Base-by-base conservation (phyloP, 192 early-diverging fungal species). In the Gigaspora rosea region DNA sequence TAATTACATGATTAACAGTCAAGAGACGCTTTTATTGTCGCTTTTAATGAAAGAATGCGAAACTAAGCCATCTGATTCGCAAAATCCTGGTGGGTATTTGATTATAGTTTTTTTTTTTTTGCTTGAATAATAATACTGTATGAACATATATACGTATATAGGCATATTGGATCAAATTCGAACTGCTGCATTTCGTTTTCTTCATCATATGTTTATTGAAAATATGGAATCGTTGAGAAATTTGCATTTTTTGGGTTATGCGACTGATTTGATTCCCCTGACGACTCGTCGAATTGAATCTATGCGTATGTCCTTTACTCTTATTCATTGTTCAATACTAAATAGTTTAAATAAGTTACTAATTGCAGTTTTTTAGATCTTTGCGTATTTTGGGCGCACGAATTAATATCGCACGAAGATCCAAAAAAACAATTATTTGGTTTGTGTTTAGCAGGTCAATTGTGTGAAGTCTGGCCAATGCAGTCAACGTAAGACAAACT, bases 211-310 rank as follows among this genome's bases (percentile, higher is more conserved):
- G 9, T 92, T 91, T 71, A 82, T 92, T 50, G 86, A 90, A 64
- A 86, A 91, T 48, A 79, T 80, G 47, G 64, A 84, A 6, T 78
- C 89, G 32, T 83, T 82, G 56, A 91, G 88, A 74, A 78, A 87
- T 9, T 57, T 92, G 8, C 88, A 90, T 78, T 90, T 90, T 58
- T 87, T 90, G 73, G 87, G 90, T 4, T 91, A 89, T 80, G 80
- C 82, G n/a, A 78, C 78, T 33, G 73, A 78, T 1, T 75, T 87
- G 4, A 86, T 92, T 22, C 80, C 80, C 10, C 79, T 85, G 72
- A 80, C 91, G 70, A 88, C 91, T n/a, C 77, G 82, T 27, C 68
- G 83, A n/a, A 86, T 92, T 32, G 90, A 90, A 18, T 91, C 90
- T 16, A 88, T 92, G 82, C 88, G 82, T 81, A 81, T 77, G 64